Conservation (phyloP, 441 rosid species). For the Bruguiera hainesii region DNA sequence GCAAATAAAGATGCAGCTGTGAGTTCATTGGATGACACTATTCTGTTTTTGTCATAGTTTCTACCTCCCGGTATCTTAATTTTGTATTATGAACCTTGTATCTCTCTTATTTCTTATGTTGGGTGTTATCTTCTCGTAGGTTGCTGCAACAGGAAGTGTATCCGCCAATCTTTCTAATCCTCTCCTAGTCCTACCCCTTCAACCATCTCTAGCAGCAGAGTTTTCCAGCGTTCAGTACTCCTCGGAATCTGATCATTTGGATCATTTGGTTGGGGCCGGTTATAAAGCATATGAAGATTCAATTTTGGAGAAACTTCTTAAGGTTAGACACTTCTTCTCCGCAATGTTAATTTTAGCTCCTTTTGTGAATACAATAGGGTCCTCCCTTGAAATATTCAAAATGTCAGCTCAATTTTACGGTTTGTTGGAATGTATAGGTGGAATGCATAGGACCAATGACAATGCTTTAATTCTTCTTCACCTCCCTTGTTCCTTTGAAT, state of each 20-base stretch:
- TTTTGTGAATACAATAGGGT: too few species aligned
- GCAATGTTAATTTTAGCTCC: not conserved
- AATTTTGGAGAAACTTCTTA: slow-evolving; percentile 52
- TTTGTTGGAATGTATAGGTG: too few species aligned
- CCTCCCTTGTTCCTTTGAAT: too few species aligned
- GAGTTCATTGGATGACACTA: slow-evolving; percentile 23
- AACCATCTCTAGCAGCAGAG: slow-evolving; percentile 36
- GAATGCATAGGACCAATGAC: too few species aligned
- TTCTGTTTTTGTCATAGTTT: not conserved
- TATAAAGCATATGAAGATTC: slow-evolving; percentile 69
- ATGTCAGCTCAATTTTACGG: too few species aligned
- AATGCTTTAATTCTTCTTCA: too few species aligned
- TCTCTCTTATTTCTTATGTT: slow-evolving; percentile 2
- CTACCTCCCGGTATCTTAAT: not conserved
- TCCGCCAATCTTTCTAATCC: slow-evolving; percentile 63
- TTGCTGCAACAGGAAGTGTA: slow-evolving; percentile 55
- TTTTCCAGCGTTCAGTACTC: slow-evolving; percentile 33
- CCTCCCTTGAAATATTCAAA: too few species aligned
- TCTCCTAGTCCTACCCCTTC: slow-evolving; percentile 68
- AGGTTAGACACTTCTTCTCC: slow-evolving; percentile 30
- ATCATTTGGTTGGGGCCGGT: slow-evolving; percentile 63
- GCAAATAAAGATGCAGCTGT: slow-evolving; percentile 70
- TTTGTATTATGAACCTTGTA: not conserved
- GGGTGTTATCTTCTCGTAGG: slow-evolving; percentile 34
- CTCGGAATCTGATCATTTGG: slow-evolving; percentile 39